Percentiles rank a stretch among this genome's conserved stretches.
phyloP scores from a whole-genome alignment of 2,329 filamentous ascomycete species.

The Claviceps sp. region DNA sequence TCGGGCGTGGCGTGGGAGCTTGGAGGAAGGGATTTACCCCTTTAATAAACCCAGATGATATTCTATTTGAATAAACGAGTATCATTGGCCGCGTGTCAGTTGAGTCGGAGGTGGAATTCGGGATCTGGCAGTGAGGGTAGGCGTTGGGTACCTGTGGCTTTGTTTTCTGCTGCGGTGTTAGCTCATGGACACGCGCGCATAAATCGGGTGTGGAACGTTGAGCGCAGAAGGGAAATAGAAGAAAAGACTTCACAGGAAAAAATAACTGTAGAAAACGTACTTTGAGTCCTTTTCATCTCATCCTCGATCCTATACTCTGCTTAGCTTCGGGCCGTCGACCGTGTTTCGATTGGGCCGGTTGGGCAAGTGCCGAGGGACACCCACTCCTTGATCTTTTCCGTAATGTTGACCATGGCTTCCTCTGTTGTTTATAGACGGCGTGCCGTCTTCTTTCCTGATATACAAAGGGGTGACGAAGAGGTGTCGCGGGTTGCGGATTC shows the following conservation, averaged over 20 bases:
- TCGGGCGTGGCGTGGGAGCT: background rate
- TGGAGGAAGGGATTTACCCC: slow-evolving; percentile 46
- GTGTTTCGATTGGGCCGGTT: slow-evolving; percentile 2
- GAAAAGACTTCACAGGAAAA: background rate
- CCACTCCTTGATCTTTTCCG: slow-evolving; percentile 99
- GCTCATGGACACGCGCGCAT: slow-evolving; percentile 5
- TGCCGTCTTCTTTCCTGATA: slow-evolving; percentile 12
- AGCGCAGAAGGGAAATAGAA: too few species aligned
- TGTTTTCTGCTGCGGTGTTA: slow-evolving; percentile 60
- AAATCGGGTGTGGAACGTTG: too few species aligned
- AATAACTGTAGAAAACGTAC: slow-evolving; percentile 37
- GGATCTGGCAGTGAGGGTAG: too few species aligned
- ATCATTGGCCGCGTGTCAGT: slow-evolving; percentile 7
- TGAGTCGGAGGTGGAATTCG: background rate
- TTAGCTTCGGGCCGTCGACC: slow-evolving; percentile 8
- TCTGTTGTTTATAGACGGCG: slow-evolving; percentile 18
- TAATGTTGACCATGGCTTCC: slow-evolving; percentile 88
- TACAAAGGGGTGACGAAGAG: background rate
- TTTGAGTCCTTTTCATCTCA: slow-evolving; percentile 98
- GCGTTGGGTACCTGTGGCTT: slow-evolving; percentile 71
- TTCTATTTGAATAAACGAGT: slow-evolving; percentile 39
- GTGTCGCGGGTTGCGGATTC: background rate
- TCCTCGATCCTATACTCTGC: slow-evolving; percentile 74
- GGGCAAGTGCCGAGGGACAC: slow-evolving; percentile 16
- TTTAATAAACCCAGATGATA: slow-evolving; percentile 97